These are phyloP conservation scores for Monosporozyma aerobia DNA, from an alignment of 805 yeast species.

Conservation along the genomic window DNA sequence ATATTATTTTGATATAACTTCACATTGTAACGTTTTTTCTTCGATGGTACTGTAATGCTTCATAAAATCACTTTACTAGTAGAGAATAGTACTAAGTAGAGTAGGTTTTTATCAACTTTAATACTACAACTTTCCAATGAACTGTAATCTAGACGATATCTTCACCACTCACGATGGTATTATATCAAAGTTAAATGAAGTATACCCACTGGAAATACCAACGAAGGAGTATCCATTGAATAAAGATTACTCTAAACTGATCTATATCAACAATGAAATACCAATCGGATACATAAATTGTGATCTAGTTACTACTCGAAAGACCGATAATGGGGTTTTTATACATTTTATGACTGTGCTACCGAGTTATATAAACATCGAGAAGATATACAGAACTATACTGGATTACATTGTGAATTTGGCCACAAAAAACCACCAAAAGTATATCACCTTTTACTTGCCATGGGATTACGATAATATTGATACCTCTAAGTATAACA, in stretches of 20 bases:
- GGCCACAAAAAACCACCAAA: neutral
- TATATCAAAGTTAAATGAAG: neutral
- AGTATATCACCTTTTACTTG: neutral
- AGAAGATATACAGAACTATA: neutral
- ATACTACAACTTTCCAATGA: neutral
- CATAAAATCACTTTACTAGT: neutral
- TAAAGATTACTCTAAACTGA: neutral
- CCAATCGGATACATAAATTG: neutral
- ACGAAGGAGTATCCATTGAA: neutral
- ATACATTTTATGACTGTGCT: neutral
- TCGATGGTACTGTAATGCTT: no score
- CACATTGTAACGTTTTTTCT: conserved; percentile 1
- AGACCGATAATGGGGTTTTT: neutral
- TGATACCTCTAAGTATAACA: neutral
- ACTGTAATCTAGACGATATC: neutral
- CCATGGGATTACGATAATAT: neutral
- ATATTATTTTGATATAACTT: neutral
- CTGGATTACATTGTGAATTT: neutral
- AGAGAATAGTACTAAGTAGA: no score
- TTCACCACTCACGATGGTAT: neutral
- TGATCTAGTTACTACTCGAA: neutral
- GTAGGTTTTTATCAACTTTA: no score
- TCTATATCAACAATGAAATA: neutral
- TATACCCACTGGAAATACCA: neutral
- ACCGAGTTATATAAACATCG: neutral